Base-by-base conservation (phyloP, 306 rosid genomes). In the Nissolia schottii region DNA sequence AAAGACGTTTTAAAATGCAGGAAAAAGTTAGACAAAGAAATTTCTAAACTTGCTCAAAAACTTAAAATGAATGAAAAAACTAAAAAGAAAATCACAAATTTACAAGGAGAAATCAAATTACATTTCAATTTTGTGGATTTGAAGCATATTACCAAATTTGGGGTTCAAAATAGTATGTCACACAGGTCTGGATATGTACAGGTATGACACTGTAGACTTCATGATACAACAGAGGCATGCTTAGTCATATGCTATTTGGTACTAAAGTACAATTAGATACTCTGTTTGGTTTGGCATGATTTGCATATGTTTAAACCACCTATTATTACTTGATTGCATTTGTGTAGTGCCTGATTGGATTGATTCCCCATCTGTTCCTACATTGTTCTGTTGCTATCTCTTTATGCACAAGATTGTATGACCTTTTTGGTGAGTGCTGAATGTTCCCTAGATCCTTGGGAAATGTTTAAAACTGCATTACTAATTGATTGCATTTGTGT, bases 1-100 rank as follows among this genome's bases (percentile, higher is more conserved):
- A 79, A 51, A 79, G 24, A 58, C 50, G 70, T 41, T 69, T 75
- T 11, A 34, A 78, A 34, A 64, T 45, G 48, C 62, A 56, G 28
- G 8, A 78, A 55, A 12, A 43, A 32, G 28, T 72, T 16, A 64
- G 40, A 38, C 69, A 20, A 10, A 15, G 15, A 53, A 32, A 43
- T 45, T 56, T 56, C 54, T n/a, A 43, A 54, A 62, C 29, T 64
- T 38, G 29, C 31, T 45, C 18, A 48, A 56, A 56, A 37, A 51
- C 56, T 35, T 38, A 20, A 64, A 37, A 16, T 16, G 56, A 63
- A 25, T 23, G 31, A 12, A 5, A 50, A 62, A 63, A 25, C 15
- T 22, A 12, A 5, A 50, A 62, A 10, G 24, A 13, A 40, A 56
- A 60, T 20, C 16, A 57, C 23, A 24, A 65, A 16, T 22, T 46